phyloP scores from a whole-genome alignment of 2,329 filamentous ascomycete genomes.

The Apiospora koreana region DNA sequence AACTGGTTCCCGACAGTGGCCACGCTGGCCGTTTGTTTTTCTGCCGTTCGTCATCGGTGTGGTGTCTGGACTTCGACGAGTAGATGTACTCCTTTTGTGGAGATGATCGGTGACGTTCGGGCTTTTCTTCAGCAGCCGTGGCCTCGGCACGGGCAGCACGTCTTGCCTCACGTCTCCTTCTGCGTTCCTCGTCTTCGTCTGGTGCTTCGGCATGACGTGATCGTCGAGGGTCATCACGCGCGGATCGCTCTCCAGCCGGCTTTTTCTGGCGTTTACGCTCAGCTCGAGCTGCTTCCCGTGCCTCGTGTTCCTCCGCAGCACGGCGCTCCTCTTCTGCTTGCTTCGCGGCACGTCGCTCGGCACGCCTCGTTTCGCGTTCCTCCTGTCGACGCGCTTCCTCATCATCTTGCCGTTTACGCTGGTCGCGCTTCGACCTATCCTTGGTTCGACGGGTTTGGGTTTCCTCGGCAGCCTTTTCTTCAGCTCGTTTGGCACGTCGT shows the following conservation, averaged over 20 bases:
- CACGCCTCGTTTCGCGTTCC: slow-evolving; percentile 55
- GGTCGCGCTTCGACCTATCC: slow-evolving; percentile 58
- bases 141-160: slow-evolving; percentile 41
- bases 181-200: slow-evolving; percentile 56
- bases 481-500: slow-evolving; percentile 59
- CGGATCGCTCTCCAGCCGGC: slow-evolving; percentile 42
- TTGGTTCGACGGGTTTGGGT: slow-evolving; percentile 57
- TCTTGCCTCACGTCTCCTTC: slow-evolving; percentile 54
- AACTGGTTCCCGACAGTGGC: slow-evolving; percentile 65
- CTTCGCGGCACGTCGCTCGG: slow-evolving; percentile 52
- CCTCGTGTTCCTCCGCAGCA: slow-evolving; percentile 44
- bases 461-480: slow-evolving; percentile 55
- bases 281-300: slow-evolving; percentile 40
- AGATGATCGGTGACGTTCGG: slow-evolving; percentile 42
- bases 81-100: slow-evolving; percentile 48
- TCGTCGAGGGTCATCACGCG: slow-evolving; percentile 50
- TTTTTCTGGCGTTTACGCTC: slow-evolving; percentile 40
- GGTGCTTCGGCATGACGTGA: slow-evolving; percentile 42
- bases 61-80: slow-evolving; percentile 35
- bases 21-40: slow-evolving; percentile 43
- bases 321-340: slow-evolving; percentile 53
- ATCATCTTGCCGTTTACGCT: slow-evolving; percentile 56
- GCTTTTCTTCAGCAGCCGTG: slow-evolving; percentile 36
- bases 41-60: slow-evolving; percentile 36
- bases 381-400: slow-evolving; percentile 57